phyloP scores from a whole-genome alignment of 441 rosid genomes.

The Jatropha multifida region DNA sequence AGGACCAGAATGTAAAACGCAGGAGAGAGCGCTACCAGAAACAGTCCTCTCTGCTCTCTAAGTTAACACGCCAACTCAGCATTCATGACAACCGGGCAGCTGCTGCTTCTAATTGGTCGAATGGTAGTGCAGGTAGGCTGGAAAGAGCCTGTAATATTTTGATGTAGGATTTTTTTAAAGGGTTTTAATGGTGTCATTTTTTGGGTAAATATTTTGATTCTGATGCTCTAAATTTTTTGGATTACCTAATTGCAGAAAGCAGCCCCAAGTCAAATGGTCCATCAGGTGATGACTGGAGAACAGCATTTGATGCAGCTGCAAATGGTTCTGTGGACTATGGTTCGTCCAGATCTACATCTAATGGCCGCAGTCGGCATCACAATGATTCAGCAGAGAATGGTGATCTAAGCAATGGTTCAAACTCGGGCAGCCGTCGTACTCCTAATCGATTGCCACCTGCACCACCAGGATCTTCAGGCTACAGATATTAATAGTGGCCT shows the following conservation, averaged over 20 bases:
- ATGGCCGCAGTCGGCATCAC: slow-evolving; percentile 60
- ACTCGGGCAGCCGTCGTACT: slow-evolving; percentile 69
- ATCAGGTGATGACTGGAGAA: slow-evolving; percentile 91
- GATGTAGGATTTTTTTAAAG: neutral
- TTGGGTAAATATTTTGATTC: neutral
- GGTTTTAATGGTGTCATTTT: neutral
- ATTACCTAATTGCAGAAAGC: slow-evolving; percentile 49
- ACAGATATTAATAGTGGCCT: slow-evolving; percentile 27
- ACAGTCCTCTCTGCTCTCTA: slow-evolving; percentile 78
- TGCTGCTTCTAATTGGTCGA: slow-evolving; percentile 79
- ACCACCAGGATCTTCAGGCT: slow-evolving; percentile 71
- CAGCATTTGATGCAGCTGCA: slow-evolving; percentile 87
- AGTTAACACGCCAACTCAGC: slow-evolving; percentile 80
- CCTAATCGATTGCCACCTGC: slow-evolving; percentile 89
- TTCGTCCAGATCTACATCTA: slow-evolving; percentile 42
- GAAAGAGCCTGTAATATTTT: neutral
- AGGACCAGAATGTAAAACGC: slow-evolving; percentile 78
- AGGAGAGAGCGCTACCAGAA: slow-evolving; percentile 80
- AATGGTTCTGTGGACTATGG: slow-evolving; percentile 48
- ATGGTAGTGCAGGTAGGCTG: slow-evolving; percentile 53
- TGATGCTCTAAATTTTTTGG: neutral
- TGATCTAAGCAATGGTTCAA: slow-evolving; percentile 52
- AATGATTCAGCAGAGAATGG: slow-evolving; percentile 83
- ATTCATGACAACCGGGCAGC: slow-evolving; percentile 90
- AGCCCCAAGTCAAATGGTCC: slow-evolving; percentile 67